phyloP scores from a whole-genome alignment of 805 yeast species.

The Yarrowia deformans region DNA sequence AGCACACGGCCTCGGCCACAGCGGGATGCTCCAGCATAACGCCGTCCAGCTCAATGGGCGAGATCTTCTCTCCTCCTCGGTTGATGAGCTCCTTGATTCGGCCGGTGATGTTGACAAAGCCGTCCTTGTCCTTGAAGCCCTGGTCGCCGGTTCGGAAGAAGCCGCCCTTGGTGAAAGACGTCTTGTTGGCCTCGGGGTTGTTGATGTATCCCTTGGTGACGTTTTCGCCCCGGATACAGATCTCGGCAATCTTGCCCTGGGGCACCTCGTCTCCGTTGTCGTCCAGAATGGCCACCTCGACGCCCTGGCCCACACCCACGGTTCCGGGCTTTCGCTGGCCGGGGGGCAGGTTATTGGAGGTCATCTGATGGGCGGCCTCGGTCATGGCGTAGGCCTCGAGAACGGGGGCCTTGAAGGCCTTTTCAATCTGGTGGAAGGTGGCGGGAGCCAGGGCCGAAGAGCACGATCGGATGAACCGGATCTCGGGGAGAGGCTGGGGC shows the following conservation, averaged over 20 bases:
- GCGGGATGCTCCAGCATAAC: slow-evolving; percentile 65
- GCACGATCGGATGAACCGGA: slow-evolving; percentile 75
- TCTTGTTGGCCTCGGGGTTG: slow-evolving; percentile 73
- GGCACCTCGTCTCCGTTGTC: slow-evolving; percentile 57
- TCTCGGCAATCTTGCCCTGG: slow-evolving; percentile 70
- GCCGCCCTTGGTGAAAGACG: slow-evolving; percentile 65
- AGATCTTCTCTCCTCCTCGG: slow-evolving; percentile 80
- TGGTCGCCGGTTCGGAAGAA: slow-evolving; percentile 84
- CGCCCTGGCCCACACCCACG: slow-evolving; percentile 77
- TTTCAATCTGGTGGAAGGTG: slow-evolving; percentile 64
- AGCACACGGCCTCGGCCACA: slow-evolving; percentile 74
- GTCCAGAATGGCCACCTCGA: slow-evolving; percentile 65
- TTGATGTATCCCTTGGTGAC: slow-evolving; percentile 76
- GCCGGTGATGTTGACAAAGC: slow-evolving; percentile 68
- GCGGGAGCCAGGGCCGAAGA: slow-evolving; percentile 75
- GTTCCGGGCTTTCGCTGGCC: slow-evolving; percentile 72
- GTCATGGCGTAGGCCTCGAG: slow-evolving; percentile 84
- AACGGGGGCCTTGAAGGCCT: slow-evolving; percentile 68
- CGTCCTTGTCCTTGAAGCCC: slow-evolving; percentile 66
- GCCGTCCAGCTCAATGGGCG: slow-evolving; percentile 74
- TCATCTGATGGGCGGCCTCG: slow-evolving; percentile 82
- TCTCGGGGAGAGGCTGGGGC: slow-evolving; percentile 61
- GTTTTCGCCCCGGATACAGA: slow-evolving; percentile 69
- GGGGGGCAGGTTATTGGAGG: slow-evolving; percentile 72
- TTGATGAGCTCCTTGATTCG: slow-evolving; percentile 76